phyloP scores from a whole-genome alignment of 306 rosid species.

The Vachellia collinsii region DNA sequence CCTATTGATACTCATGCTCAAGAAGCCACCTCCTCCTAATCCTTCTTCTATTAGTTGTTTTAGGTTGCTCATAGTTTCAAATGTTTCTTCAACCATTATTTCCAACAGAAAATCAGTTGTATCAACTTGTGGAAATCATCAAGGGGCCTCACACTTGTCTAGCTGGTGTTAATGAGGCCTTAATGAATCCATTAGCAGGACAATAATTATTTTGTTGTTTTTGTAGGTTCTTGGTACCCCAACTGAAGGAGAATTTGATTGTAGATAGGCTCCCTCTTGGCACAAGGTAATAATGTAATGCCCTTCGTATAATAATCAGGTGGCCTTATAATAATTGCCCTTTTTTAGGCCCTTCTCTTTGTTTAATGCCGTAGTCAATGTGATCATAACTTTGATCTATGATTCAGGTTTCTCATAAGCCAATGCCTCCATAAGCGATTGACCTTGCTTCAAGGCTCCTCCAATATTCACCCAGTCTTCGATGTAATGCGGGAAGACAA shows the following conservation, averaged over 20 bases:
- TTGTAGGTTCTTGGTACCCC: slow-evolving; percentile 97
- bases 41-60: slow-evolving; percentile 19
- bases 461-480: slow-evolving; percentile 94
- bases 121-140: slow-evolving; percentile 95
- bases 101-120: slow-evolving; percentile 92
- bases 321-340: neutral
- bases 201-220: slow-evolving; percentile 33
- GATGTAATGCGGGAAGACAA: slow-evolving; percentile 74
- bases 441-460: slow-evolving; percentile 98
- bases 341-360: neutral
- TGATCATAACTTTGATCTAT: slow-evolving; percentile 16
- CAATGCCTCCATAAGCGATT: slow-evolving; percentile 99
- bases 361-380: slow-evolving; percentile 28
- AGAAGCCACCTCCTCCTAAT: neutral
- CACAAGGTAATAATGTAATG: slow-evolving; percentile 66
- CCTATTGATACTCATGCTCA: slow-evolving; percentile 34
- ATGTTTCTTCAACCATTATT: slow-evolving; percentile 76
- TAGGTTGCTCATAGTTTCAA: slow-evolving; percentile 42
- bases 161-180: slow-evolving; percentile 32
- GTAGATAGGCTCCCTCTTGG: slow-evolving; percentile 98
- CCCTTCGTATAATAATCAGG: too few species aligned
- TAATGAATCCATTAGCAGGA: slow-evolving; percentile 6
- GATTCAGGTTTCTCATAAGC: slow-evolving; percentile 83
- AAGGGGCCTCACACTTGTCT: slow-evolving; percentile 67
- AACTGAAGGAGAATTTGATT: slow-evolving; percentile 95